These are phyloP conservation scores for Fusarium sp. DNA, from an alignment of 2,329 filamentous ascomycete genomes.

Conservation along the genomic window DNA sequence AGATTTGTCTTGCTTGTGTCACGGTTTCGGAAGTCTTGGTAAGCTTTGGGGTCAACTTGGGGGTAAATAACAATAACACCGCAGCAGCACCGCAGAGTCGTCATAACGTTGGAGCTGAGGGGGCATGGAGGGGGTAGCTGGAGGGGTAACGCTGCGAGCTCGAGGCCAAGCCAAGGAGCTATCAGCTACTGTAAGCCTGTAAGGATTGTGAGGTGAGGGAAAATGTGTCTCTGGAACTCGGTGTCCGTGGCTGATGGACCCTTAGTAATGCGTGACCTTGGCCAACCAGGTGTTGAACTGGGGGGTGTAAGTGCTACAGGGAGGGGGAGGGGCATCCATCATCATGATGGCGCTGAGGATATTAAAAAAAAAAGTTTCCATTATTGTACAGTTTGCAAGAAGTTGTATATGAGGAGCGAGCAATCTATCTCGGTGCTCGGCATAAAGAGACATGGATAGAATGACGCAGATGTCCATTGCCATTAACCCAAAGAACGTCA, in stretches of 20 bases:
- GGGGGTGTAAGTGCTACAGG: conserved; percentile 6
- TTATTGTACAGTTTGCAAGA: background rate
- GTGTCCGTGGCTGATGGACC: conserved; percentile 42
- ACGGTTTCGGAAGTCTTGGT: conserved; percentile 41
- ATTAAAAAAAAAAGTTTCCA: conserved; percentile 22
- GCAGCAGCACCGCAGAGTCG: conserved; percentile 37
- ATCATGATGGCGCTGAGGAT: conserved; percentile 36
- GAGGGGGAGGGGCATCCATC: conserved; percentile 41
- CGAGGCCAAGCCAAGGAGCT: conserved; percentile 1
- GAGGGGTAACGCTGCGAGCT: conserved; percentile 30
- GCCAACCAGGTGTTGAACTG: conserved; percentile 15
- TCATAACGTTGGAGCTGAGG: conserved; percentile 42
- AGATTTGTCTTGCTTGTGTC: conserved; percentile 43
- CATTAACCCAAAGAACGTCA: background rate
- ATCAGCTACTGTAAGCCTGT: conserved; percentile 8
- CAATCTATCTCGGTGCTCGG: conserved; percentile 1
- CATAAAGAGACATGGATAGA: background rate
- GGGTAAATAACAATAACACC: conserved; percentile 37
- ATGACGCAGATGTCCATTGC: conserved; percentile 13
- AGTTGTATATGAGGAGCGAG: background rate
- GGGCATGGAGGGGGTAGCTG: conserved; percentile 29
- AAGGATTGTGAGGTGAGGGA: conserved; percentile 29
- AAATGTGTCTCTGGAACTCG: conserved; percentile 42
- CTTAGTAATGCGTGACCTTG: conserved; percentile 22
- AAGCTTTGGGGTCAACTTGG: conserved; percentile 39